phyloP scores from a whole-genome alignment of 2,329 filamentous ascomycete genomes.

The Didymella exigua region DNA sequence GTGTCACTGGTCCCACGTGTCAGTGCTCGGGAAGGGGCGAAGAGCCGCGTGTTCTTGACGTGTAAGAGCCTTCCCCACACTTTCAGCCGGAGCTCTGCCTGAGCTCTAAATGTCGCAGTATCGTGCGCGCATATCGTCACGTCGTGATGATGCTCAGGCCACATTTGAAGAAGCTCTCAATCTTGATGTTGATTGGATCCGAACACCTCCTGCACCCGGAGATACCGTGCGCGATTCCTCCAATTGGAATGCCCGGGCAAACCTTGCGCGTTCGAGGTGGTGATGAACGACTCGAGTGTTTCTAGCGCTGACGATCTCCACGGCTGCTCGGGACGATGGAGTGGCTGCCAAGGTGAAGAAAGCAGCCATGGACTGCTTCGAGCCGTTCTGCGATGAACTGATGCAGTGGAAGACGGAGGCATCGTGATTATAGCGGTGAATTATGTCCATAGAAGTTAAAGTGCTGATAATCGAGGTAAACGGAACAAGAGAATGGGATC shows the following conservation, averaged over 20 bases:
- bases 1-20: conserved; percentile 1
- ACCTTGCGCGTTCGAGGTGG: neutral
- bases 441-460: conserved; percentile 44
- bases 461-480: conserved; percentile 9
- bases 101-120: neutral
- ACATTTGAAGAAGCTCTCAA: neutral
- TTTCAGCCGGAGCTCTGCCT: neutral
- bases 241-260: neutral
- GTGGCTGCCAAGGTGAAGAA: neutral
- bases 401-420: neutral
- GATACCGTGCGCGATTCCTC: conserved; percentile 6
- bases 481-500: conserved; percentile 21
- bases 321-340: neutral
- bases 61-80: neutral
- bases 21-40: neutral
- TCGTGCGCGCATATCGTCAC: neutral
- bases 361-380: neutral
- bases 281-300: neutral
- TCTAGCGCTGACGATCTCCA: conserved; percentile 1
- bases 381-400: neutral
- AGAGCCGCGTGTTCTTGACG: conserved; percentile 1
- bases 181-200: neutral
- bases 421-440: conserved; percentile 23
- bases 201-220: conserved; percentile 1
- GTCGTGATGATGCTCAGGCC: no score